A percentile compares a stretch with the other conserved stretches of the same genome.
These are phyloP conservation scores for Hippophae rhamnoides DNA, from an alignment of 306 rosid species.

Conservation along the genomic window DNA sequence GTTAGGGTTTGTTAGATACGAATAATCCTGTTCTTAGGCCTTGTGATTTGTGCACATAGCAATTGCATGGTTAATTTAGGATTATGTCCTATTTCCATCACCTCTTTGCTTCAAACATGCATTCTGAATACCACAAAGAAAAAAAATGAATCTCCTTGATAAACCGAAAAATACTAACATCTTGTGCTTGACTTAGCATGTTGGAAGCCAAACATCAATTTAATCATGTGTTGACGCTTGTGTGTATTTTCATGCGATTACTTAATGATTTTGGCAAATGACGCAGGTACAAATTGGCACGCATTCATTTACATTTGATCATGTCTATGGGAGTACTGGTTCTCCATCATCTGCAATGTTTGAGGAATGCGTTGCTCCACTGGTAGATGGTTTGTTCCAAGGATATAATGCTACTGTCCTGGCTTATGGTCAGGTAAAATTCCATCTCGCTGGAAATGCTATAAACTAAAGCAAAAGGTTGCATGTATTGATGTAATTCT, in stretches of 20 bases:
- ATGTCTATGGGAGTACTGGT: constrained; percentile 91
- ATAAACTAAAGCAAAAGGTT: constrained; percentile 5
- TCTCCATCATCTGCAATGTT: constrained; percentile 76
- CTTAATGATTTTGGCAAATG: constrained; percentile 19
- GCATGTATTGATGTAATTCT: constrained; percentile 11
- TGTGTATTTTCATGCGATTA: background rate
- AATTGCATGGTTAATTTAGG: background rate
- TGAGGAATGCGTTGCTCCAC: constrained; percentile 78
- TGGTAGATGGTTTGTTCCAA: constrained; percentile 91
- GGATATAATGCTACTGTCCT: constrained; percentile 99
- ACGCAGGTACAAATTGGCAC: constrained; percentile 90
- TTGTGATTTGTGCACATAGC: background rate
- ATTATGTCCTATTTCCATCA: background rate
- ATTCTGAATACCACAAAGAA: background rate
- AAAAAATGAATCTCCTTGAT: background rate
- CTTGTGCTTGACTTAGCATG: background rate
- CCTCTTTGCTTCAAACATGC: background rate
- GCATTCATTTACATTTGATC: constrained; percentile 95
- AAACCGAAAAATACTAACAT: background rate
- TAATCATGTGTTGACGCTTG: background rate
- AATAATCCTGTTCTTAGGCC: background rate
- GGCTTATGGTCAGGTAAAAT: constrained; percentile 92
- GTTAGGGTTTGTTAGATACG: background rate
- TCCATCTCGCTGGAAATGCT: constrained; percentile 1
- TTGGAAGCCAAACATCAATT: background rate